Evolutionary conservation across 1,139 yeast genomes (phyloP), one percentile per base, ranked within the genome.

Genomic region (Debaryomyces robertsiae): DNA sequence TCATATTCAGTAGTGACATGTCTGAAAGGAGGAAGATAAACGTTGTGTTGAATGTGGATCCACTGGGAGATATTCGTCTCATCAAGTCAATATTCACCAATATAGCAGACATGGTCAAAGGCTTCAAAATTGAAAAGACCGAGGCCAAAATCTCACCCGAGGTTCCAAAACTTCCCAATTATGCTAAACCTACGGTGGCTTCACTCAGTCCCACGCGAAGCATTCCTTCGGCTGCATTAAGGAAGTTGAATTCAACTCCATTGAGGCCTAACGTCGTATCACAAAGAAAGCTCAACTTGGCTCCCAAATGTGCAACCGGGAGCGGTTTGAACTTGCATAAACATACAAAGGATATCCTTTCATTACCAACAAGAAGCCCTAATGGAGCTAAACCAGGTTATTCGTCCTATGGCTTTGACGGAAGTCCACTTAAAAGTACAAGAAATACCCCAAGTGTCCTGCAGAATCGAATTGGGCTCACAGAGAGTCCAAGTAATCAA

Each of bases 141-240:
- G 40, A 48, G 18, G 28, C 22, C 30, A 42, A 32, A 16, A 30
- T 18, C 16, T 32, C 35, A 13, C 29, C 22, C 4, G 34, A 23
- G 13, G 27, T 25, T 9, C 28, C 35, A 2, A 39, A 29, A 16
- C 36, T 55, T 22, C 68, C 68, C 9, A 53, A 57, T 47, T 63
- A 67, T 39, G 65, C 72, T 3, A 55, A 55, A 38, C 70, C 73
- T 10, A 66, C 72, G 0, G 43, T 52, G 5, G 45, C 66, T 6
- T 60, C 63, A 3, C 32, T 45, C 17, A 50, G 55, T 29, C 60
- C 63, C 4, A 36, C 34, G 23, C 43, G 42, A 25, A 13, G 25
- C 3, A 11, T 10, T 6, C 36, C 36, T 4, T 31, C 30, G 4
- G 13, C 30, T 16, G 33, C 39, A 9, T 10, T 28, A 9, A 23